These are phyloP conservation scores for Pisolithus albus DNA, from an alignment of 768 basidiomycete genomes.

Conservation along the genomic window DNA sequence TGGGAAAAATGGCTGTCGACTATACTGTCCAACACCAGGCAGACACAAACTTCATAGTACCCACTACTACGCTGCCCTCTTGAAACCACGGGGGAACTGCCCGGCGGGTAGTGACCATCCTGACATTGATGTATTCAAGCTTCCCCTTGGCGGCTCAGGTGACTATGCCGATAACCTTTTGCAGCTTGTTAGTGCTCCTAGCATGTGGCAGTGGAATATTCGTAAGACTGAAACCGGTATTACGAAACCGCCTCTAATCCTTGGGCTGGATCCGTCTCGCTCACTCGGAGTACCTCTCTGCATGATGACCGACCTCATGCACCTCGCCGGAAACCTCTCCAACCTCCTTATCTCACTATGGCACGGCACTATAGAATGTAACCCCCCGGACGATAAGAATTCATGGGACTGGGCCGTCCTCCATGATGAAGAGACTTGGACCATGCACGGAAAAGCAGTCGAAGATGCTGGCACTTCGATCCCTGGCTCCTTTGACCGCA, in stretches of 20 bases:
- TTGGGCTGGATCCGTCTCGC: constrained; percentile 17
- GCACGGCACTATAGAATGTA: constrained; percentile 9
- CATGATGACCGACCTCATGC: constrained; percentile 32
- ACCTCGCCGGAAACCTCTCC: constrained; percentile 23
- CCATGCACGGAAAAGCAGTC: constrained; percentile 13
- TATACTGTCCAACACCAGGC: too few species aligned
- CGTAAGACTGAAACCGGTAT: constrained; percentile 22
- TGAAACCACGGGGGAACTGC: too few species aligned
- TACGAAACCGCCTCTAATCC: constrained; percentile 28
- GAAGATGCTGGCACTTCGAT: constrained; percentile 9
- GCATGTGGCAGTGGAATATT: too few species aligned
- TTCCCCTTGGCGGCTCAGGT: too few species aligned
- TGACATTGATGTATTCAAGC: too few species aligned
- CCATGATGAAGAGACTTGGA: constrained; percentile 13
- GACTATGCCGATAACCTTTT: too few species aligned
- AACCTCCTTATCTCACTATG: constrained; percentile 14
- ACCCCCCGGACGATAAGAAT: not conserved
- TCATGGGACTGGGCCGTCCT: constrained; percentile 31
- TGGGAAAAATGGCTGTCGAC: too few species aligned
- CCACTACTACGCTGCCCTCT: too few species aligned
- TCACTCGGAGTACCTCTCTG: constrained; percentile 24
- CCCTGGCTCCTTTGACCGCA: constrained; percentile 12
- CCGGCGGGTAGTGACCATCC: too few species aligned
- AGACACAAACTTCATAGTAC: too few species aligned
- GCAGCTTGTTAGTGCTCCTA: too few species aligned